A percentile compares a stretch with the other conserved stretches of the same genome.
Conservation (phyloP, 495 filamentous ascomycete genomes). For the Aspergillus heteromorphus region DNA sequence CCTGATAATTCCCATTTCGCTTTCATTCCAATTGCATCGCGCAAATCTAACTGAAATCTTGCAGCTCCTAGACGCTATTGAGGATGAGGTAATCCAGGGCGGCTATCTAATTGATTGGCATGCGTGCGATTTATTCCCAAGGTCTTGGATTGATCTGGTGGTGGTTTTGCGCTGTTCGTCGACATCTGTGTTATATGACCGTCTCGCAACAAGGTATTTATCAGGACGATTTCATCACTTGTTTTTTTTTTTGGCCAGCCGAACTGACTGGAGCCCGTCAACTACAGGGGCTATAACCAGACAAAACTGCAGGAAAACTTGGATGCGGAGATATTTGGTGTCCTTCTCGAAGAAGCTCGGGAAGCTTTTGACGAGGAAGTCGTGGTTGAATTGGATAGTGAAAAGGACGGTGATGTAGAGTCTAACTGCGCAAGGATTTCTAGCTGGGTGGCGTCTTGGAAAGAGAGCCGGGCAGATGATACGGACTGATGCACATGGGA, state of each 20-base stretch:
- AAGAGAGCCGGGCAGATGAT: constrained; percentile 45
- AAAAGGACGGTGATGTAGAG: constrained; percentile 77
- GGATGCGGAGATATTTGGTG: constrained; percentile 96
- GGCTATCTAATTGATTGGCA: constrained; percentile 98
- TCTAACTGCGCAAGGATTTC: constrained; percentile 79
- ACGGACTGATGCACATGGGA: constrained; percentile 17
- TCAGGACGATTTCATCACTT: neutral
- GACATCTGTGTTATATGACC: constrained; percentile 71
- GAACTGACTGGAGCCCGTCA: constrained; percentile 1
- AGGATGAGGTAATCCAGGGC: constrained; percentile 72
- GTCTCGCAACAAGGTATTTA: constrained; percentile 61
- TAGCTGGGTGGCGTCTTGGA: constrained; percentile 79
- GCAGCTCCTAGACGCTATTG: constrained; percentile 82
- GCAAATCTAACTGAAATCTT: constrained; percentile 10
- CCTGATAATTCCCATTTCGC: neutral
- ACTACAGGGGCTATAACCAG: constrained; percentile 65
- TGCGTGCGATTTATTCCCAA: constrained; percentile 91
- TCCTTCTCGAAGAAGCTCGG: constrained; percentile 82
- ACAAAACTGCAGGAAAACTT: constrained; percentile 92
- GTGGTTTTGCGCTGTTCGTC: constrained; percentile 82
- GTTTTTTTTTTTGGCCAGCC: neutral
- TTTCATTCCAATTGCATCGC: neutral
- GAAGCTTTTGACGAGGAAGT: constrained; percentile 84
- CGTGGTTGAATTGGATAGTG: constrained; percentile 84
- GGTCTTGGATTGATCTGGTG: constrained; percentile 91